phyloP scores from a whole-genome alignment of 2,329 filamentous ascomycete species.

The Leptographium procerum region DNA sequence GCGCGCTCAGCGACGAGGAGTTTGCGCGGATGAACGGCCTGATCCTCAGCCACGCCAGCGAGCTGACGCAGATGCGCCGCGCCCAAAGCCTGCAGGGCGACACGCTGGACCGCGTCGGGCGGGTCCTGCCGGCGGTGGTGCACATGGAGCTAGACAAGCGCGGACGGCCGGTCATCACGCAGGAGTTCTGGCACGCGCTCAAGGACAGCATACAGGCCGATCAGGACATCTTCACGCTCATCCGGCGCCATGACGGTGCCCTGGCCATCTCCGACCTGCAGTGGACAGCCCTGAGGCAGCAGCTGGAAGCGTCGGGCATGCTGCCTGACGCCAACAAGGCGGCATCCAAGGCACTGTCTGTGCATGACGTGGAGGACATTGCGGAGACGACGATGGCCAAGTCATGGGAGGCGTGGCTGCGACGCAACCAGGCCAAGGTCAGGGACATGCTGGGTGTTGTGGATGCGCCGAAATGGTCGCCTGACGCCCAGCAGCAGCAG shows the following conservation, averaged over 20 bases:
- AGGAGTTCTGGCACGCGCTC: slow-evolving; percentile 56
- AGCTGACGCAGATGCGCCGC: slow-evolving; percentile 19
- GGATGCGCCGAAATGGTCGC: background rate
- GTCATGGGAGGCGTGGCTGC: slow-evolving; percentile 42
- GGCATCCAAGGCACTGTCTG: slow-evolving; percentile 17
- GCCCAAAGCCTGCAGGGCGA: slow-evolving; percentile 23
- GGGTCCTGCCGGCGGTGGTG: slow-evolving; percentile 43
- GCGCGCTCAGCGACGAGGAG: slow-evolving; percentile 14
- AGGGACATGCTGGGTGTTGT: slow-evolving; percentile 15
- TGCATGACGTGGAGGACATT: slow-evolving; percentile 16
- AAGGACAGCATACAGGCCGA: slow-evolving; percentile 40
- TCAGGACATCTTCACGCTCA: slow-evolving; percentile 33
- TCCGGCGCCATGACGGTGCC: slow-evolving; percentile 26
- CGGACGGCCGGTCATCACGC: slow-evolving; percentile 42
- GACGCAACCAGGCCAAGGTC: slow-evolving; percentile 34
- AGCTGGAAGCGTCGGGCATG: slow-evolving; percentile 23
- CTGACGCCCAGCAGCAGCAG: background rate
- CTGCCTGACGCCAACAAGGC: slow-evolving; percentile 6
- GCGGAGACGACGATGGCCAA: slow-evolving; percentile 22
- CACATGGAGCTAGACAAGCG: slow-evolving; percentile 40
- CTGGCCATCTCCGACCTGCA: slow-evolving; percentile 32
- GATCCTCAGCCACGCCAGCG: slow-evolving; percentile 13
- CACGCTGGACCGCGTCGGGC: slow-evolving; percentile 31
- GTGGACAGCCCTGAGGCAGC: slow-evolving; percentile 33
- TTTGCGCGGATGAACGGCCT: slow-evolving; percentile 15